These are phyloP conservation scores for Lichtheimia ornata DNA, from an alignment of 371 early-diverging fungal genomes.

Conservation along the genomic window DNA sequence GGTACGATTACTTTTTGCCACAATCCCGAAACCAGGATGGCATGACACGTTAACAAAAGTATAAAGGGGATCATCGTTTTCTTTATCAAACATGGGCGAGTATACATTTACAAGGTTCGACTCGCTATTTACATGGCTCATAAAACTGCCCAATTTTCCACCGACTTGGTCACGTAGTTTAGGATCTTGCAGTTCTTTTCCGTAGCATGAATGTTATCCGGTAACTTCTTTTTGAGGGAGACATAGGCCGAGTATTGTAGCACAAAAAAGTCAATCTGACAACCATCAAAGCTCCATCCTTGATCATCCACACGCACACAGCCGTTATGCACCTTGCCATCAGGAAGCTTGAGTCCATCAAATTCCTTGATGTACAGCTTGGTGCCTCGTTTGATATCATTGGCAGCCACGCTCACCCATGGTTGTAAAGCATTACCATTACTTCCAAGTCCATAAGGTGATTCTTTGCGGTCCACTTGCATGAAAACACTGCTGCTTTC, in stretches of 20 bases:
- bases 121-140: neutral
- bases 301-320: slow-evolving; percentile 47
- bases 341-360: slow-evolving; percentile 33
- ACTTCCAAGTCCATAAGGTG: slow-evolving; percentile 13
- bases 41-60: too few species aligned
- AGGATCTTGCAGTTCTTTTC: slow-evolving; percentile 22
- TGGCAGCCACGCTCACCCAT: slow-evolving; percentile 41
- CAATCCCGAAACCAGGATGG: too few species aligned
- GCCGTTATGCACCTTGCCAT: slow-evolving; percentile 42
- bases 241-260: slow-evolving; percentile 26
- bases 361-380: slow-evolving; percentile 35
- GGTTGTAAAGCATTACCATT: slow-evolving; percentile 20
- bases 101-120: too few species aligned
- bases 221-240: slow-evolving; percentile 8
- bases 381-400: slow-evolving; percentile 32
- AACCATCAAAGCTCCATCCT: slow-evolving; percentile 34
- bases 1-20: too few species aligned
- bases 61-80: too few species aligned
- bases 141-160: slow-evolving; percentile 20
- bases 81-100: too few species aligned
- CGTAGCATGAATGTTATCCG: slow-evolving; percentile 13
- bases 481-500: slow-evolving; percentile 17
- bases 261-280: slow-evolving; percentile 37
- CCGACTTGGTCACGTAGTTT: slow-evolving; percentile 19
- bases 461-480: slow-evolving; percentile 19